These are phyloP conservation scores for Secale cereale DNA, from an alignment of 176 grass and related monocot genomes.

Conservation along the genomic window DNA sequence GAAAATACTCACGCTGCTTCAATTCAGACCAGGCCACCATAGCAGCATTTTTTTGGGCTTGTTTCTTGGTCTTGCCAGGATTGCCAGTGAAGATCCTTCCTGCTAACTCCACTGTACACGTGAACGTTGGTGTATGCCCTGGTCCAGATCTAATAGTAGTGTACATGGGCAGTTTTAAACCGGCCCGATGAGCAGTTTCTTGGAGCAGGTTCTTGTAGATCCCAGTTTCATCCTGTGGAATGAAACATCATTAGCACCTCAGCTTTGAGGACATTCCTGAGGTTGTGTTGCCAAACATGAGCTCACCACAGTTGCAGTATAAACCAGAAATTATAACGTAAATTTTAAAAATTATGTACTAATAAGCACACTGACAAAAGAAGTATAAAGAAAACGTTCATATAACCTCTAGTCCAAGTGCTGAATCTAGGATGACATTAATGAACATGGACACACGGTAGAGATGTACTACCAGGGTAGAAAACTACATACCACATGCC, in stretches of 20 bases:
- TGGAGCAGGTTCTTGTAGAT: conserved; percentile 98
- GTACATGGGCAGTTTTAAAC: conserved; percentile 77
- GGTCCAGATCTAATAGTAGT: conserved; percentile 84
- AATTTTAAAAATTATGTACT: background rate
- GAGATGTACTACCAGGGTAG: background rate
- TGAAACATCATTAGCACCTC: conserved; percentile 18
- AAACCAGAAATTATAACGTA: background rate
- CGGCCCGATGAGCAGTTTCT: conserved; percentile 92
- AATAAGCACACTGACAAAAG: background rate
- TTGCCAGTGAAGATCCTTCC: conserved; percentile 85
- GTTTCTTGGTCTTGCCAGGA: conserved; percentile 95
- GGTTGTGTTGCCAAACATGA: background rate
- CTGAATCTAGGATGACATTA: conserved; percentile 27
- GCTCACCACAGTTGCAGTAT: conserved; percentile 16
- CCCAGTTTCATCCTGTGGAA: conserved; percentile 88
- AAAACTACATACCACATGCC: background rate
- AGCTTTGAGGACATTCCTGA: conserved; percentile 3
- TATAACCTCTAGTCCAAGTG: conserved; percentile 4
- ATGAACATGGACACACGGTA: background rate
- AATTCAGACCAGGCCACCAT: conserved; percentile 83
- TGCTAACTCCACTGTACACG: conserved; percentile 93
- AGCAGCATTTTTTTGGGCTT: conserved; percentile 97
- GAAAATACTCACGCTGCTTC: conserved; percentile 46
- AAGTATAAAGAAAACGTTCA: background rate
- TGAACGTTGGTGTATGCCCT: conserved; percentile 88